Conservation (phyloP, 768 basidiomycete genomes). For the Erythrobasidium yunnanense region DNA sequence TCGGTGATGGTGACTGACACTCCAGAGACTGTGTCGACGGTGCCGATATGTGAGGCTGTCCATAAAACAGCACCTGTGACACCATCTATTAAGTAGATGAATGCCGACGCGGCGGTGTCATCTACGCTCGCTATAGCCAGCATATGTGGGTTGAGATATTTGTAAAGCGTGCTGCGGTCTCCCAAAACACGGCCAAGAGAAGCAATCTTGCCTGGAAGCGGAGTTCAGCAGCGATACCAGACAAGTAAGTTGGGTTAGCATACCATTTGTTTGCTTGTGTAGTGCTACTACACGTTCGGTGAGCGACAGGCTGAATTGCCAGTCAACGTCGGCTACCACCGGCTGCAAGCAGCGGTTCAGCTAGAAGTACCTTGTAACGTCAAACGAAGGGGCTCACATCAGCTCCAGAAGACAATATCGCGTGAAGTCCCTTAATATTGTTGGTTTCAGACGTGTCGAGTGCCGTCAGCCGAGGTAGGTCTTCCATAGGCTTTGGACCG, state of each 20-base stretch:
- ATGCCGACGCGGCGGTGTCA: conserved; percentile 45
- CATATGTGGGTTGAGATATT: conserved; percentile 79
- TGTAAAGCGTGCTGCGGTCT: conserved; percentile 79
- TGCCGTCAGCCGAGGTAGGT: background rate
- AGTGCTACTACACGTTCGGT: background rate
- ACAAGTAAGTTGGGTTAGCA: background rate
- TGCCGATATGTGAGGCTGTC: conserved; percentile 4
- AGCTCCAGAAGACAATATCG: background rate
- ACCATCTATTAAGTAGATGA: conserved; percentile 66
- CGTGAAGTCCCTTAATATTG: background rate
- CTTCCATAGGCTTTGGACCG: no score
- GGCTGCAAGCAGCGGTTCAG: background rate
- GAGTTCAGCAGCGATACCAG: background rate
- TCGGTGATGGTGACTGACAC: conserved; percentile 61
- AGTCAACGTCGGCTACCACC: background rate
- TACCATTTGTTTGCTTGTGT: conserved; percentile 2
- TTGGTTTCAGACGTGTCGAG: background rate
- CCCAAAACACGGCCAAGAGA: conserved; percentile 74
- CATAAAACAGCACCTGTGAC: conserved; percentile 51
- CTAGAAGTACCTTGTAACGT: no score
- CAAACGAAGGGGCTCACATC: background rate
- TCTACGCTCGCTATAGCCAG: conserved; percentile 46
- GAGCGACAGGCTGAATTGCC: background rate
- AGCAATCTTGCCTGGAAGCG: conserved; percentile 49
- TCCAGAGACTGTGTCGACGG: conserved; percentile 46